Conservation (phyloP, 352 stramenopile species). For the Phytophthora parvispora region DNA sequence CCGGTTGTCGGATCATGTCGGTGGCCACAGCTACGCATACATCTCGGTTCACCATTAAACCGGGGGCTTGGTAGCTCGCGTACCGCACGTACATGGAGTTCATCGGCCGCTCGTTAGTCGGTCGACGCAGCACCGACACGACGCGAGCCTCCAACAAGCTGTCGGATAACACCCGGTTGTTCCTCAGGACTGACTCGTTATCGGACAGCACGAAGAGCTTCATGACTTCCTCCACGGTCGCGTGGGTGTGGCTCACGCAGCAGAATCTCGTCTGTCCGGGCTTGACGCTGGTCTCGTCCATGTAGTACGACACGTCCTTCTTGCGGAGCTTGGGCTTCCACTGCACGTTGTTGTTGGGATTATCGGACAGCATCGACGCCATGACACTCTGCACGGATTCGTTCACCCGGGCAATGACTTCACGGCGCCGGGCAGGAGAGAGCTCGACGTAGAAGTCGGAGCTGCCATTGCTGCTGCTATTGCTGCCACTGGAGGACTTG, state of each 20-base stretch:
- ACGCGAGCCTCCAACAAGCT: slow-evolving; percentile 57
- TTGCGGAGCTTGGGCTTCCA: slow-evolving; percentile 59
- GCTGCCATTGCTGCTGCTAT: not conserved
- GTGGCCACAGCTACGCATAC: slow-evolving; percentile 45
- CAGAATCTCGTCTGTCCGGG: slow-evolving; percentile 62
- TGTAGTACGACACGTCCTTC: slow-evolving; percentile 61
- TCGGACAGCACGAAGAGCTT: slow-evolving; percentile 59
- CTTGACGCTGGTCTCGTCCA: slow-evolving; percentile 51
- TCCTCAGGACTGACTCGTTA: slow-evolving; percentile 42
- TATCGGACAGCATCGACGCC: slow-evolving; percentile 55
- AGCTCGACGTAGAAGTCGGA: slow-evolving; percentile 24
- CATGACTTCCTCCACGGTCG: slow-evolving; percentile 54
- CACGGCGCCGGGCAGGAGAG: slow-evolving; percentile 27
- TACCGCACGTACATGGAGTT: slow-evolving; percentile 48
- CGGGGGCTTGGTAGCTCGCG: slow-evolving; percentile 42
- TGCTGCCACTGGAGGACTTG: slow-evolving; percentile 9
- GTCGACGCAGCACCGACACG: slow-evolving; percentile 44
- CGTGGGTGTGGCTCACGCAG: slow-evolving; percentile 54
- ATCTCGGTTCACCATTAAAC: slow-evolving; percentile 49
- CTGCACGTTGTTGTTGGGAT: slow-evolving; percentile 34
- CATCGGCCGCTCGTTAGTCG: slow-evolving; percentile 47
- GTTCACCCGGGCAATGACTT: slow-evolving; percentile 31
- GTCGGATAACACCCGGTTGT: slow-evolving; percentile 59
- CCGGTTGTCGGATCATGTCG: slow-evolving; percentile 40
- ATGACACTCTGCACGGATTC: slow-evolving; percentile 53